These are phyloP conservation scores for Acorus gramineus DNA, from an alignment of 106 monocot species.

Conservation along the genomic window DNA sequence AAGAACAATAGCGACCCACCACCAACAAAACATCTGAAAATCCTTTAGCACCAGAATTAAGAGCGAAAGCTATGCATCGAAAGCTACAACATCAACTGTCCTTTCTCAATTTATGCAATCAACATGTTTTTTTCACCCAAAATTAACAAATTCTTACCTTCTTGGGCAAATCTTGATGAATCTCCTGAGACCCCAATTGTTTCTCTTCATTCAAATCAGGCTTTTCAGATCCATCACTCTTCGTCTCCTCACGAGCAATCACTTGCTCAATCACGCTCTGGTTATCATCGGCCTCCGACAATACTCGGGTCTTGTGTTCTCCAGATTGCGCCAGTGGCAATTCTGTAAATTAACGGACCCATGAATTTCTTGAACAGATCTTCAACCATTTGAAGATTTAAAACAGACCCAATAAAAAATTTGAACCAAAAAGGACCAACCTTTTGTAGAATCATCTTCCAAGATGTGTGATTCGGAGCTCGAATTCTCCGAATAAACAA, in stretches of 20 bases:
- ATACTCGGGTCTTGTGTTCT: slow-evolving; percentile 29
- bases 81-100: too few relatives aligned
- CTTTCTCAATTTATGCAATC: too few relatives aligned
- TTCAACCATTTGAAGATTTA: neutral
- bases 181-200: slow-evolving; percentile 8
- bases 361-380: neutral
- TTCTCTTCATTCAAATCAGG: slow-evolving; percentile 4
- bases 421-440: neutral
- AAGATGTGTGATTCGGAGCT: neutral
- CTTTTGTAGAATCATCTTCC: neutral
- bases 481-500: slow-evolving; percentile 16
- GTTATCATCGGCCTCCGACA: slow-evolving; percentile 23
- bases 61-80: too few relatives aligned
- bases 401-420: too few relatives aligned
- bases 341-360: slow-evolving; percentile 4
- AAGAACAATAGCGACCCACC: too few relatives aligned
- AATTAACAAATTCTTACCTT: too few relatives aligned
- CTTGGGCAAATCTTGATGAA: too few relatives aligned
- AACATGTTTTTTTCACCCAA: too few relatives aligned
- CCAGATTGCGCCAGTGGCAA: slow-evolving; percentile 3
- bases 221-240: neutral
- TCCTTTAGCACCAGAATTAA: too few relatives aligned
- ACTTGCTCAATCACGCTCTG: slow-evolving; percentile 4
- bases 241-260: neutral
- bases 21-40: too few relatives aligned